Conservation (phyloP, 2,329 filamentous ascomycete genomes). For the Aspergillus awamori region DNA sequence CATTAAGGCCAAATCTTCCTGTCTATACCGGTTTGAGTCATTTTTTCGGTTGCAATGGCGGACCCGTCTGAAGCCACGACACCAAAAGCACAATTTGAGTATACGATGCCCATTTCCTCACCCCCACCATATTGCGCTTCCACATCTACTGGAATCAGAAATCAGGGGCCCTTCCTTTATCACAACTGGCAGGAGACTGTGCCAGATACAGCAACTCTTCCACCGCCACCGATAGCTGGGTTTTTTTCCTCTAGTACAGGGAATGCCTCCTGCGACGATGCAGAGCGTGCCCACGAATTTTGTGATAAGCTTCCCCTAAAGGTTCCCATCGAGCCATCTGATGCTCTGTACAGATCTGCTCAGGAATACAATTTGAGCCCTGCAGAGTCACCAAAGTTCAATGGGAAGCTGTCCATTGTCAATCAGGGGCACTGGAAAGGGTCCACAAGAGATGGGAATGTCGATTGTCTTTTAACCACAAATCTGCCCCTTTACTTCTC, state of each 20-base stretch:
- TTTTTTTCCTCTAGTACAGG: conserved; percentile 58
- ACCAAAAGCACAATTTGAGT: neutral
- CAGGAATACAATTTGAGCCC: conserved; percentile 50
- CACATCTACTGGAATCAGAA: neutral
- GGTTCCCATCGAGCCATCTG: conserved; percentile 49
- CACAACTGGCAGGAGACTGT: conserved; percentile 64
- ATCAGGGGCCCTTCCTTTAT: conserved; percentile 55
- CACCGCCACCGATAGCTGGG: conserved; percentile 60
- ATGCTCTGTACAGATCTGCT: conserved; percentile 46
- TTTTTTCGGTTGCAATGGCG: neutral
- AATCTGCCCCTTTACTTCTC: conserved; percentile 61
- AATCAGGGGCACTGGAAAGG: conserved; percentile 50
- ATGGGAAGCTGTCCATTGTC: conserved; percentile 40
- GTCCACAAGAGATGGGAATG: conserved; percentile 44
- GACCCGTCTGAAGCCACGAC: neutral
- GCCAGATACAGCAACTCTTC: conserved; percentile 61
- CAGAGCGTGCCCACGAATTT: conserved; percentile 60
- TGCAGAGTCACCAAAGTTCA: conserved; percentile 46
- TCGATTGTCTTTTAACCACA: conserved; percentile 57
- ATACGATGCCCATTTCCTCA: neutral
- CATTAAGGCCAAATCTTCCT: neutral
- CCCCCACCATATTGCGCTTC: neutral
- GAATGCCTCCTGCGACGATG: conserved; percentile 59
- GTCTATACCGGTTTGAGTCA: neutral
- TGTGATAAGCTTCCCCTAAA: conserved; percentile 56